Conservation (phyloP, 2,329 filamentous ascomycete species). For the Colletotrichum brevisporum region DNA sequence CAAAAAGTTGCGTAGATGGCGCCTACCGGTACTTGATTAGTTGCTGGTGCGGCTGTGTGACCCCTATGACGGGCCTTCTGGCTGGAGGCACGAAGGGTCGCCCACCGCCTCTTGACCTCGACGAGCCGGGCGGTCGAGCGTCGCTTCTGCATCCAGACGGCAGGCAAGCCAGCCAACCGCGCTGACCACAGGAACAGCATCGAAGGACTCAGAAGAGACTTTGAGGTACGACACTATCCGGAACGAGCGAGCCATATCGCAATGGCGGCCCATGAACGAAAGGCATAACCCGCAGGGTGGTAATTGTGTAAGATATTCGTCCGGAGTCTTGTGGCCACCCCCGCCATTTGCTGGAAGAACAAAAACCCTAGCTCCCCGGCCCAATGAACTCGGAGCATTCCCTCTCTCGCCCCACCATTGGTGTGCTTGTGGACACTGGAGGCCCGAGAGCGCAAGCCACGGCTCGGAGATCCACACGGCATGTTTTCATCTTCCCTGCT, state of each 20-base stretch:
- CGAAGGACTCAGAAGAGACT: background rate
- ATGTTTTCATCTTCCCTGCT: conserved; percentile 1
- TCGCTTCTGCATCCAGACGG: conserved; percentile 11
- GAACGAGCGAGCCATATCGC: conserved; percentile 4
- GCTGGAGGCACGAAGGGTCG: conserved; percentile 1
- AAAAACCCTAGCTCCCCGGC: background rate
- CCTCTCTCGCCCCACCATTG: too few species aligned
- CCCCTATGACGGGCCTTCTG: background rate
- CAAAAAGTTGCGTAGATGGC: background rate
- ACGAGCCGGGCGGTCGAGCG: conserved; percentile 7
- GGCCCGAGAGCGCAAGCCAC: conserved; percentile 7
- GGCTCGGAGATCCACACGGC: conserved; percentile 8
- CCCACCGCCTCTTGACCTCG: background rate
- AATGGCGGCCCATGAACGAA: conserved; percentile 5
- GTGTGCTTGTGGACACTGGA: background rate
- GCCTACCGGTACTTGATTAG: background rate
- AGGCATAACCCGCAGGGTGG: conserved; percentile 22
- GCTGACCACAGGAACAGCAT: conserved; percentile 1
- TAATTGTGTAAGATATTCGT: conserved; percentile 5
- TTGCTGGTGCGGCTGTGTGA: conserved; percentile 5
- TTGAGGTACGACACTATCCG: background rate
- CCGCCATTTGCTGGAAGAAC: background rate
- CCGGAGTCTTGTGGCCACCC: conserved; percentile 1
- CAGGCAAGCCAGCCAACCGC: conserved; percentile 12
- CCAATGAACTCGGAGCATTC: background rate